These are phyloP conservation scores for Huntiella savannae DNA, from an alignment of 2,329 filamentous ascomycete species.

Conservation along the genomic window DNA sequence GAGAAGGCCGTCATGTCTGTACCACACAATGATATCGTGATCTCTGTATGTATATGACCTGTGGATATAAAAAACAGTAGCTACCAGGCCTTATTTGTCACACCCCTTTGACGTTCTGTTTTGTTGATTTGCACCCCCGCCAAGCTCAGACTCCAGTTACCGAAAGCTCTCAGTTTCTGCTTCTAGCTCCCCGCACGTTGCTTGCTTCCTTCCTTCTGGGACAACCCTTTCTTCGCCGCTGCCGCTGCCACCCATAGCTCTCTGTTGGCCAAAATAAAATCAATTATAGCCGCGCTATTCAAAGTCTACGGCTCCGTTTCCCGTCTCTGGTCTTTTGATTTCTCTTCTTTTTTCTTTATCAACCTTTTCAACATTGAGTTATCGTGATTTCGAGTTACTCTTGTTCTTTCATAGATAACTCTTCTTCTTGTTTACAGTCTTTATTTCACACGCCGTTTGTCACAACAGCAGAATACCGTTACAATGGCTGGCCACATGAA, in stretches of 20 bases:
- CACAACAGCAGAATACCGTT: constrained; percentile 5
- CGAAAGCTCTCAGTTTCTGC: constrained; percentile 1
- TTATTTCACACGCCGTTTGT: constrained; percentile 5
- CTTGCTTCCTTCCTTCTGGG: constrained; percentile 6
- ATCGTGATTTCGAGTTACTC: too few relatives aligned
- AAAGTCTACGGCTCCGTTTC: neutral
- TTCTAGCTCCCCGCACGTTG: constrained; percentile 6
- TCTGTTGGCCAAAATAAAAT: neutral
- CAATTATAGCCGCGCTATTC: constrained; percentile 9
- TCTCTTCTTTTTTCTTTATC: constrained; percentile 6
- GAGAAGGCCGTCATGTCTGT: too few relatives aligned
- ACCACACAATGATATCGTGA: too few relatives aligned
- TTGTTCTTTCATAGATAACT: neutral
- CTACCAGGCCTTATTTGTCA: too few relatives aligned
- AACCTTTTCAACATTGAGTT: too few relatives aligned
- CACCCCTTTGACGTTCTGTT: too few relatives aligned
- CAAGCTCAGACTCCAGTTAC: too few relatives aligned
- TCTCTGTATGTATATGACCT: too few relatives aligned
- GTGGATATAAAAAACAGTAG: too few relatives aligned
- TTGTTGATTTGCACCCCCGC: too few relatives aligned
- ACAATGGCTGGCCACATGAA: constrained; percentile 12
- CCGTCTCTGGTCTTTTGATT: neutral
- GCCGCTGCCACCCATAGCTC: constrained; percentile 5
- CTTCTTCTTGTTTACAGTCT: constrained; percentile 6
- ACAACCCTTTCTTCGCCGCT: constrained; percentile 4